phyloP scores from a whole-genome alignment of 768 basidiomycete species.

The Pleurotus giganteus region DNA sequence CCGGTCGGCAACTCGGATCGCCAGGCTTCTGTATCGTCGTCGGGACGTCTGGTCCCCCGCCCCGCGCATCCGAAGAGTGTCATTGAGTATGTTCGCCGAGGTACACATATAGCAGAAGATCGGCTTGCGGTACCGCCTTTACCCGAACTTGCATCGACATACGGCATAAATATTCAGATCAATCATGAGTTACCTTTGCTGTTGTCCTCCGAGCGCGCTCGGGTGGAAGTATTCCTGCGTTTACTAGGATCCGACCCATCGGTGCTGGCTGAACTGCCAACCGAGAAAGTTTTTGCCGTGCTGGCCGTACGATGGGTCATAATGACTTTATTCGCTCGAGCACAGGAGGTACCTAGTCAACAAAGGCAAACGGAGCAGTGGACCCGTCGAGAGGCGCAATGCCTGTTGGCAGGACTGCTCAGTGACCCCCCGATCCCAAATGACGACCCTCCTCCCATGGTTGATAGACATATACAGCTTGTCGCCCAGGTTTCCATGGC shows the following conservation, averaged over 20 bases:
- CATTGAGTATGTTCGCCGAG: constrained; percentile 67
- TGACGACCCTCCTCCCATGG: constrained; percentile 33
- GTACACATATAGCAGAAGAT: constrained; percentile 61
- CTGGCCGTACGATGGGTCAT: constrained; percentile 67
- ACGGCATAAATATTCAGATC: constrained; percentile 31
- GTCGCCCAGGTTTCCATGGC: constrained; percentile 61
- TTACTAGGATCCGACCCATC: constrained; percentile 53
- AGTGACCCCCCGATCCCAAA: constrained; percentile 16
- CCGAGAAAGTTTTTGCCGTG: constrained; percentile 45
- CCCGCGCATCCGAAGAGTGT: constrained; percentile 25
- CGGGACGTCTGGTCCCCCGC: constrained; percentile 23
- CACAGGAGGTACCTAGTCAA: constrained; percentile 46
- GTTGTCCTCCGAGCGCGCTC: constrained; percentile 45
- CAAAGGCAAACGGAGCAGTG: constrained; percentile 69
- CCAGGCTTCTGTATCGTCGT: constrained; percentile 31
- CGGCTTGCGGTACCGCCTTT: constrained; percentile 51
- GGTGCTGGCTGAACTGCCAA: constrained; percentile 43
- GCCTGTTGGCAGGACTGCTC: constrained; percentile 54
- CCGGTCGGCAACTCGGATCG: constrained; percentile 18
- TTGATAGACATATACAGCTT: constrained; percentile 66
- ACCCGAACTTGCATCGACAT: constrained; percentile 41
- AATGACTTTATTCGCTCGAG: constrained; percentile 45
- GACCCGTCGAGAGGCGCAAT: constrained; percentile 60
- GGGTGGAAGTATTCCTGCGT: constrained; percentile 54
- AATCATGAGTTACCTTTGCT: constrained; percentile 42